Conservation (phyloP, 768 basidiomycete genomes). For the Panaeolus papilionaceus region DNA sequence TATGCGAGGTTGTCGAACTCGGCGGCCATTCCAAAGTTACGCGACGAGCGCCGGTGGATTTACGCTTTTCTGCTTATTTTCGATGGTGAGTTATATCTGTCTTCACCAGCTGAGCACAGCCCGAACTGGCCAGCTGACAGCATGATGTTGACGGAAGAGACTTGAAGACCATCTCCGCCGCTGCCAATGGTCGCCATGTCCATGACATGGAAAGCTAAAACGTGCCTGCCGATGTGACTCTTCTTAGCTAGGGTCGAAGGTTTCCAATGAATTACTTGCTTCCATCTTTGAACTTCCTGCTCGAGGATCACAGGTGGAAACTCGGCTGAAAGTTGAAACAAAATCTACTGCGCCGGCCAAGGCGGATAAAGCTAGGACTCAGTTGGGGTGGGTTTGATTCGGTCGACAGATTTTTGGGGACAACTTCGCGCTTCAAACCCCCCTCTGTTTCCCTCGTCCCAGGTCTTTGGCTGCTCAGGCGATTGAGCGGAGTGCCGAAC, state of each 20-base stretch:
- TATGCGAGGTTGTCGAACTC: background rate
- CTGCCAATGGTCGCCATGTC: constrained; percentile 1
- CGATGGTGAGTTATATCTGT: background rate
- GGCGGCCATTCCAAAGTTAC: background rate
- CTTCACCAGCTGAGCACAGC: background rate
- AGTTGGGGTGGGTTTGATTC: background rate
- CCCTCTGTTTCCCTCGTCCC: background rate
- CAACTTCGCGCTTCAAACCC: background rate
- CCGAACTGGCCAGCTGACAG: background rate
- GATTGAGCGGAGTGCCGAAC: constrained; percentile 3
- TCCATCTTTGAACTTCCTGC: too few relatives aligned
- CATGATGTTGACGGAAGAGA: background rate
- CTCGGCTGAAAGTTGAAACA: background rate
- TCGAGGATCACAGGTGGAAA: background rate
- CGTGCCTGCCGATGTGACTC: background rate
- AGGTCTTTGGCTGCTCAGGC: background rate
- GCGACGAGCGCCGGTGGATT: constrained; percentile 3
- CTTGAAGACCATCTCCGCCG: background rate
- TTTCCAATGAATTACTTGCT: background rate
- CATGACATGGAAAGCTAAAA: background rate
- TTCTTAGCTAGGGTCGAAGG: background rate
- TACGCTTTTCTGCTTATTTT: background rate
- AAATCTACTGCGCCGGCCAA: background rate
- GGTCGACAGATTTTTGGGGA: background rate
- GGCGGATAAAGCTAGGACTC: background rate